phyloP scores from a whole-genome alignment of 2,329 filamentous ascomycete species.

The Sporothrix sp. region DNA sequence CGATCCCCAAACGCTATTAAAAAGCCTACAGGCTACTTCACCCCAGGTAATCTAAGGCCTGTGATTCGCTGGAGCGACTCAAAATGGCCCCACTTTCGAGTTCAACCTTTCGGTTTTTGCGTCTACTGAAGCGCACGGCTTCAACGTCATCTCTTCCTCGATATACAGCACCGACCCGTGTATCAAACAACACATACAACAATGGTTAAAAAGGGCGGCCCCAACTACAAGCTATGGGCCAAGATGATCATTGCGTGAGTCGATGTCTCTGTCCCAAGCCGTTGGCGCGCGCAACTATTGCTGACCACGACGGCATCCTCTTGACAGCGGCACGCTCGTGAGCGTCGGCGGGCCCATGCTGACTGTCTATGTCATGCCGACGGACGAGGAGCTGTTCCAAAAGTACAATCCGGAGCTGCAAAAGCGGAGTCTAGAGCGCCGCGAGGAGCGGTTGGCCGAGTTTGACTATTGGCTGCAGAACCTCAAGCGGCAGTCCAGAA shows the following conservation, averaged over 20 bases:
- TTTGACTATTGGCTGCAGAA: slow-evolving; percentile 80
- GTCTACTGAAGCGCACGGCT: too few species aligned
- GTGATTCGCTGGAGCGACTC: neutral
- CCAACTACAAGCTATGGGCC: slow-evolving; percentile 48
- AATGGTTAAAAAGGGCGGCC: slow-evolving; percentile 30
- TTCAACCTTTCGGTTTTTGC: neutral
- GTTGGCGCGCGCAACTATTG: neutral
- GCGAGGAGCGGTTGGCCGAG: slow-evolving; percentile 67
- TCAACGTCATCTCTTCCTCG: too few species aligned
- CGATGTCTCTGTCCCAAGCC: neutral
- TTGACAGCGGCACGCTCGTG: slow-evolving; percentile 55
- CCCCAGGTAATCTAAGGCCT: neutral
- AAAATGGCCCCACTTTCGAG: too few species aligned
- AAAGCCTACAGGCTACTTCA: neutral
- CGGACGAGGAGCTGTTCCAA: slow-evolving; percentile 85
- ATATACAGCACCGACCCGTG: neutral
- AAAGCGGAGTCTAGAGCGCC: slow-evolving; percentile 71
- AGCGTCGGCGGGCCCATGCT: slow-evolving; percentile 79
- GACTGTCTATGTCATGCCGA: slow-evolving; percentile 68
- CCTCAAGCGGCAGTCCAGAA: slow-evolving; percentile 83
- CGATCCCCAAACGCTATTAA: neutral
- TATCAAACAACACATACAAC: neutral
- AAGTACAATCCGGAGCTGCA: slow-evolving; percentile 93
- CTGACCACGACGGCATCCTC: slow-evolving; percentile 12
- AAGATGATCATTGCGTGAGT: slow-evolving; percentile 66